These are phyloP conservation scores for Ceratopteris richardii DNA, from an alignment of 75 land plant genomes.

Conservation along the genomic window DNA sequence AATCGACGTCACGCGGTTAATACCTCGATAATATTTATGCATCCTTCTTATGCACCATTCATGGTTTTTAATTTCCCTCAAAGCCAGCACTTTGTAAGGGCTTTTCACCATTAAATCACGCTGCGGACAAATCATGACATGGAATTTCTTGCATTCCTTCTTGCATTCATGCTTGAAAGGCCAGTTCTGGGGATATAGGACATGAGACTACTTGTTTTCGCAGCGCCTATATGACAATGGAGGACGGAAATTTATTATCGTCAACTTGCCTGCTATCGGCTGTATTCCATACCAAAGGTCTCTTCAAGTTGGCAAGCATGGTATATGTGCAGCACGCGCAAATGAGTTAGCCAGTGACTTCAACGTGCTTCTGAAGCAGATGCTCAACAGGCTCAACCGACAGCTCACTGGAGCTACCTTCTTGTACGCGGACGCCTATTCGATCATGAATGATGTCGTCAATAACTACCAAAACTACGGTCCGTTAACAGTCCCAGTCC, in stretches of 20 bases:
- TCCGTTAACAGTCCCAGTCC: no score
- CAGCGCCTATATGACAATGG: constrained; percentile 65
- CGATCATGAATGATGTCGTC: constrained; percentile 49
- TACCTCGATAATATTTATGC: no score
- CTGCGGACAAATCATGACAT: no score
- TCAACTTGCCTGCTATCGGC: constrained; percentile 72
- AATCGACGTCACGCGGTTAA: no score
- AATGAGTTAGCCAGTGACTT: constrained; percentile 50
- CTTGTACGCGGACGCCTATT: constrained; percentile 60
- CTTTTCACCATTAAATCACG: no score
- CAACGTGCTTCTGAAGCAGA: constrained; percentile 39
- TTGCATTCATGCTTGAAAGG: no score
- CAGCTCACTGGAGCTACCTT: constrained; percentile 43
- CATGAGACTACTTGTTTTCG: no score
- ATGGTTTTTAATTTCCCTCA: no score
- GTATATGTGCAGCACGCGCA: constrained; percentile 41
- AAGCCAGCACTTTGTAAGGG: no score
- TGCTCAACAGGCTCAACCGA: constrained; percentile 45
- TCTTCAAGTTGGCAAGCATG: constrained; percentile 21
- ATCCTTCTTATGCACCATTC: no score
- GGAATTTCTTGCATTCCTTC: no score
- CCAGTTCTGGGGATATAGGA: no score
- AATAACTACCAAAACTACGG: constrained; percentile 57
- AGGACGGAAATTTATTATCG: constrained; percentile 63
- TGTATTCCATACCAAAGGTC: constrained; percentile 84